Evolutionary conservation across 176 grass and related monocot genomes (phyloP), one percentile per base, ranked within the genome.

Genomic region (Poa annua): DNA sequence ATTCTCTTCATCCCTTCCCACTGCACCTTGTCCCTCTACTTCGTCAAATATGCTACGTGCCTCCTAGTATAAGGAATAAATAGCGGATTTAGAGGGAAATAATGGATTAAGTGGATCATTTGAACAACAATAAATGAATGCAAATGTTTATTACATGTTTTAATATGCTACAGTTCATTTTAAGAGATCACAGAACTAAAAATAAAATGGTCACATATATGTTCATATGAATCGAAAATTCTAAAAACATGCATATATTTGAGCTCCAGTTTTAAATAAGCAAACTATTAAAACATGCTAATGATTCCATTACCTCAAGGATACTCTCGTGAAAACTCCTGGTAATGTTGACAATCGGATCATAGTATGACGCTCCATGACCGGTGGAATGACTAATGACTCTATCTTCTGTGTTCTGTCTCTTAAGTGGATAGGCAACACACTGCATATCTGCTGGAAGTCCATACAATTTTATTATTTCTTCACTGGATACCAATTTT

Each of bases 331-430:
- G 92, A 38, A 94, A 81, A 81, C 80, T 88, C 1, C 75, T 86
- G 52, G 90, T 88, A 11, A 94, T 75, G 45, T 76, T 88, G 42
- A 94, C 88, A 67, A 94, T 25, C 5, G 92, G 88, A 71, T 94
- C 92, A 70, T 88, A 41, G 74, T 84, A 74, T 17, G 71, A 74
- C 51, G 45, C 71, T 33, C 71, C 71, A 51, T 2, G 32, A 74
- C 41, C 19, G 4, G 8, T 11, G 5, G 76, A 33, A 77, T 66
- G 44, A 63, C 19, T 71, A 62, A 90, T 32, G n/a, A 69, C 75
- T 83, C 79, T 91, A 69, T 79, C 82, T 35, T 88, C 55, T 7
- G 60, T 41, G 76, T 74, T 88, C 38, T 81, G 71, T 60, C 75
- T 83, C 71, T 88, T 90, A 25, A 88, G 45, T 34, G 92, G 88